These are phyloP conservation scores for Nematocida major DNA, from an alignment of 371 early-diverging fungal species.

Conservation along the genomic window DNA sequence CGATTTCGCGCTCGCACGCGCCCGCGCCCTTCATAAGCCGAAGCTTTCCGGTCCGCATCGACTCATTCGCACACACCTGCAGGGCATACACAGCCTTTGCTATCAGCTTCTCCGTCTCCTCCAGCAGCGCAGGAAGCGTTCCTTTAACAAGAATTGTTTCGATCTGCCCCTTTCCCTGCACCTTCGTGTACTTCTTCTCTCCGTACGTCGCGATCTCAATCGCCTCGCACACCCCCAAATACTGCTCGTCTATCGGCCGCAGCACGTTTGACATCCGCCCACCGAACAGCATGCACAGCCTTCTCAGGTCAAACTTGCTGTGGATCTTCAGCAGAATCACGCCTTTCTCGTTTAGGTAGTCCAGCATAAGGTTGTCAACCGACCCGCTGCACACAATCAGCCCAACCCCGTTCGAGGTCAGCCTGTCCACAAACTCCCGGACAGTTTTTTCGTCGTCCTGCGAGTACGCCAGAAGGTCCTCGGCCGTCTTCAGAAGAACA, in stretches of 20 bases:
- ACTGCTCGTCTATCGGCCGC: slow-evolving; percentile 5
- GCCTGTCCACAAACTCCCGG: slow-evolving; percentile 70
- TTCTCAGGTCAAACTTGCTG: slow-evolving; percentile 62
- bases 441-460: slow-evolving; percentile 72
- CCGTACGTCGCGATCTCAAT: slow-evolving; percentile 50
- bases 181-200: slow-evolving; percentile 54
- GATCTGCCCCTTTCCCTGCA: slow-evolving; percentile 42
- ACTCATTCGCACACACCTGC: slow-evolving; percentile 37
- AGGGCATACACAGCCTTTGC: slow-evolving; percentile 39
- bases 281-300: slow-evolving; percentile 58
- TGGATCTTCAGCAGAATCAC: slow-evolving; percentile 58
- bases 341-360: slow-evolving; percentile 58
- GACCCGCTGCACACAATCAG: slow-evolving; percentile 61
- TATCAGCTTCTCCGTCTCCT: slow-evolving; percentile 57
- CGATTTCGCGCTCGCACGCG: slow-evolving; percentile 30
- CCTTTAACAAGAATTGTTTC: slow-evolving; percentile 60
- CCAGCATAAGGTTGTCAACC: slow-evolving; percentile 55
- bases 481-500: slow-evolving; percentile 85
- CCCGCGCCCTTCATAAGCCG: slow-evolving; percentile 37
- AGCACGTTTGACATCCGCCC: slow-evolving; percentile 54
- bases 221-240: slow-evolving; percentile 34
- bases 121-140: slow-evolving; percentile 53
- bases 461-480: slow-evolving; percentile 86
- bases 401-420: slow-evolving; percentile 72
- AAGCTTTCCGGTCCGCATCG: slow-evolving; percentile 33